Evolutionary conservation across 129 eudicot genomes (phyloP).

Genomic region (Silybum marianum): DNA sequence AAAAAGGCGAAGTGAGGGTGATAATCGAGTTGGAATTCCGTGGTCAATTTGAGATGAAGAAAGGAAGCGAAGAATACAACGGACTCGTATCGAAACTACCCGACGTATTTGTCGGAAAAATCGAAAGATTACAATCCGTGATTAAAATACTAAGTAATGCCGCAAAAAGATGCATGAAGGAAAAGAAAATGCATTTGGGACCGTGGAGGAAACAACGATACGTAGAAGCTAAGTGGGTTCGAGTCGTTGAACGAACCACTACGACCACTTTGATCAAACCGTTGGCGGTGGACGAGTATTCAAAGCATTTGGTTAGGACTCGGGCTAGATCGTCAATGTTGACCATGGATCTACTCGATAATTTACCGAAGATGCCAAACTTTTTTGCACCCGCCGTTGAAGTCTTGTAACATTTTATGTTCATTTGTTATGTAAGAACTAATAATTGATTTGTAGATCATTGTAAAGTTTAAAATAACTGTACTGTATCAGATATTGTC

Average conservation of each 20-base stretch:
- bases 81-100: slow-evolving; percentile 56
- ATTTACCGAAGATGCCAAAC: slow-evolving; percentile 35
- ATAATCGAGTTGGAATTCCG: slow-evolving; percentile 75
- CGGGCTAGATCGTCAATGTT: slow-evolving; percentile 69
- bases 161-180: slow-evolving; percentile 84
- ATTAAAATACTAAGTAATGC: slow-evolving; percentile 65
- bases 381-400: slow-evolving; percentile 34
- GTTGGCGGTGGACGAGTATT: slow-evolving; percentile 23
- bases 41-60: slow-evolving; percentile 81
- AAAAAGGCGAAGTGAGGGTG: slow-evolving; percentile 63
- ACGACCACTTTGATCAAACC: slow-evolving; percentile 23
- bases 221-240: slow-evolving; percentile 91
- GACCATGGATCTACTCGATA: slow-evolving; percentile 62
- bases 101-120: slow-evolving; percentile 70
- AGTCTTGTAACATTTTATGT: slow-evolving; percentile 19
- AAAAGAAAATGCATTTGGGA: slow-evolving; percentile 86
- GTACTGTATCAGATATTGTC: not conserved
- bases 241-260: slow-evolving; percentile 46
- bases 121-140: slow-evolving; percentile 55
- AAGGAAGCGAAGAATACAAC: slow-evolving; percentile 75
- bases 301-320: slow-evolving; percentile 23
- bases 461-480: not conserved
- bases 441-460: not conserved
- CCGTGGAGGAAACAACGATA: slow-evolving; percentile 89
- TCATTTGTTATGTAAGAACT: not conserved